Percentiles rank a stretch among this genome's conserved stretches.
These are phyloP conservation scores for Globisporangium paroecandrum DNA, from an alignment of 352 stramenopile genomes.

Conservation along the genomic window DNA sequence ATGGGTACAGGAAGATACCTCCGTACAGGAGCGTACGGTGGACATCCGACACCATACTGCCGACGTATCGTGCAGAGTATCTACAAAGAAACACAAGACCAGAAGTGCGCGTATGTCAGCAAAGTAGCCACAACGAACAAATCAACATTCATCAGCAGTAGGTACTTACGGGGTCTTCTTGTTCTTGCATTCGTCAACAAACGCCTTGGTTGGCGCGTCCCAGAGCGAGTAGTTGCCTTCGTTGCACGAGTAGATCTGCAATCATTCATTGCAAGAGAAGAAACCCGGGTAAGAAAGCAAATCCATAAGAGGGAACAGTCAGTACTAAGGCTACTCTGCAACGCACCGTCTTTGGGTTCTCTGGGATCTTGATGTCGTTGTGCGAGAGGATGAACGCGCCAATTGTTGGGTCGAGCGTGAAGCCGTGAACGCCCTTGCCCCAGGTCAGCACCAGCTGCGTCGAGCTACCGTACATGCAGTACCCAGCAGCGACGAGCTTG, in stretches of 20 bases:
- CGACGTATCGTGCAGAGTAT: slow-evolving; percentile 96
- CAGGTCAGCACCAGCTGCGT: slow-evolving; percentile 98
- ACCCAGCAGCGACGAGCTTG: slow-evolving; percentile 95
- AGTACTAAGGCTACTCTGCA: background rate
- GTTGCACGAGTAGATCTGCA: slow-evolving; percentile 96
- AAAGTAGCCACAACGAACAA: background rate
- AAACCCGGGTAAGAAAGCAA: background rate
- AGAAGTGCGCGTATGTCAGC: background rate
- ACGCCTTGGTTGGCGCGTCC: slow-evolving; percentile 91
- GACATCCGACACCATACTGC: slow-evolving; percentile 98
- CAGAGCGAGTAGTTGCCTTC: slow-evolving; percentile 96
- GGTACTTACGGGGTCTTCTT: slow-evolving; percentile 54
- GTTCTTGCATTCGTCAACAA: slow-evolving; percentile 87
- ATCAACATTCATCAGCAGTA: background rate
- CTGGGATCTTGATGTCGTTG: slow-evolving; percentile 93
- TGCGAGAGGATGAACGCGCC: slow-evolving; percentile 98
- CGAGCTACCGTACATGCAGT: slow-evolving; percentile 98
- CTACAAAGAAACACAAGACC: slow-evolving; percentile 5
- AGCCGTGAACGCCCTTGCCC: slow-evolving; percentile 93
- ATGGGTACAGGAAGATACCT: slow-evolving; percentile 98
- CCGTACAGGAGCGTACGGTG: slow-evolving; percentile 98
- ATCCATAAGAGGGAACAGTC: background rate
- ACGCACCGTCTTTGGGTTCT: slow-evolving; percentile 79
- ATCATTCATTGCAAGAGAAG: background rate
- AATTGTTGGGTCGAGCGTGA: slow-evolving; percentile 98